Evolutionary conservation across 164 flowering plant genomes (phyloP), one percentile per base, ranked within the genome.

Genomic region (Buxus sempervirens): DNA sequence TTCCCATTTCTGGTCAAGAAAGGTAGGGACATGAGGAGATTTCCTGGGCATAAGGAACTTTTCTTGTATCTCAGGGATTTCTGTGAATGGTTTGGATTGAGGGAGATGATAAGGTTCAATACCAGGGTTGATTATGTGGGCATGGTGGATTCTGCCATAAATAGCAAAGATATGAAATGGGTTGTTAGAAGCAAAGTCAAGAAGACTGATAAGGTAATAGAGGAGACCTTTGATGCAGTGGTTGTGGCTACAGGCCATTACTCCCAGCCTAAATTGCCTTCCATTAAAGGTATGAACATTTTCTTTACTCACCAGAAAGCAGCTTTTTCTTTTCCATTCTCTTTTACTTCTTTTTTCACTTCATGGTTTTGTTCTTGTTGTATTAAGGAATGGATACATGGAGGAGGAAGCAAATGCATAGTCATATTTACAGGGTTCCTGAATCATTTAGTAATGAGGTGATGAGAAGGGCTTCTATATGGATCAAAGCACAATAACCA

Each of bases 171-270:
- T 59, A 54, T 81, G 76, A 85, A 73, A 70, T 93, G 96, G 96
- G 73, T 90, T 70, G 96, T 93, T 10, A 88, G 76, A 69, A 82
- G 85, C 60, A 75, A 26, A 71, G 82, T 73, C 18, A 72, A 61
- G 57, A 72, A 75, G 45, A 20, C 56, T 38, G 82, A 79, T 55
- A 71, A 75, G 65, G 76, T 72, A 58, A 77, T 65, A 58, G 92
- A 90, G 70, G 94, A 93, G 75, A 84, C 87, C 1, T 93, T 84
- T 79, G 98, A 91, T 72, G 98, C 98, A 20, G 94, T 93, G 58
- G 89, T 93, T 74, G 96, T 91, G 22, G 97, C 96, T 62, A 83
- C 86, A 16, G 98, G 98, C 8, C 97, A 93, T 72, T 93, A 89
- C 67, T 86, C 98, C 42, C 81, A 87, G 15, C 97, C 98, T 57